Conservation (phyloP, 129 eudicot genomes). For the Apium graveolens region DNA sequence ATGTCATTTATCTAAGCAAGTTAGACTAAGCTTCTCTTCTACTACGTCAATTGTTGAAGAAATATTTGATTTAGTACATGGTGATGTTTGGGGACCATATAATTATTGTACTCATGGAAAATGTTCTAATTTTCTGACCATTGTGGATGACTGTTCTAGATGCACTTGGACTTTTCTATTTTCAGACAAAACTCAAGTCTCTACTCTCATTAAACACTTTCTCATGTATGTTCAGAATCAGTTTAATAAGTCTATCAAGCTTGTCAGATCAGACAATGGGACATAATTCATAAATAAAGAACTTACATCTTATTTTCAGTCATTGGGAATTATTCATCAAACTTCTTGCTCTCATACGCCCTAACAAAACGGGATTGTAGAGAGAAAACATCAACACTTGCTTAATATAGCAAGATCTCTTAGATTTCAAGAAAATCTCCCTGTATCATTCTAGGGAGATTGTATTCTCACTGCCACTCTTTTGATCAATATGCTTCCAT, state of each 20-base stretch:
- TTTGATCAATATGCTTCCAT: neutral
- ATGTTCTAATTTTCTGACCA: neutral
- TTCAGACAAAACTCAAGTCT: neutral
- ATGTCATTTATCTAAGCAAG: neutral
- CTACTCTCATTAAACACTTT: neutral
- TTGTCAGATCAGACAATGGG: neutral
- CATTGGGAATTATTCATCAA: neutral
- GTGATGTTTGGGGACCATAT: neutral
- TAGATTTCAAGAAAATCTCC: neutral
- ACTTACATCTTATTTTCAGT: no score
- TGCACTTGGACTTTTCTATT: neutral
- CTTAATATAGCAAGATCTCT: neutral
- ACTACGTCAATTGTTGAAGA: accelerated
- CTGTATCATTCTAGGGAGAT: neutral
- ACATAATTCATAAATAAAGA: neutral
- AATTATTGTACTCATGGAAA: neutral
- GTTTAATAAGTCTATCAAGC: neutral
- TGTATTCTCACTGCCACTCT: neutral
- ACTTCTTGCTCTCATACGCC: neutral
- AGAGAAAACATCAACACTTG: neutral
- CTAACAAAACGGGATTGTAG: neutral
- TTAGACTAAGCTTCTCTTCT: no score
- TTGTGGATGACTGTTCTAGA: neutral
- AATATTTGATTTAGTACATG: neutral
- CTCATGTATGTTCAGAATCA: neutral